Base-by-base conservation (phyloP, 1,139 yeast species). In the Pichia sp. region DNA sequence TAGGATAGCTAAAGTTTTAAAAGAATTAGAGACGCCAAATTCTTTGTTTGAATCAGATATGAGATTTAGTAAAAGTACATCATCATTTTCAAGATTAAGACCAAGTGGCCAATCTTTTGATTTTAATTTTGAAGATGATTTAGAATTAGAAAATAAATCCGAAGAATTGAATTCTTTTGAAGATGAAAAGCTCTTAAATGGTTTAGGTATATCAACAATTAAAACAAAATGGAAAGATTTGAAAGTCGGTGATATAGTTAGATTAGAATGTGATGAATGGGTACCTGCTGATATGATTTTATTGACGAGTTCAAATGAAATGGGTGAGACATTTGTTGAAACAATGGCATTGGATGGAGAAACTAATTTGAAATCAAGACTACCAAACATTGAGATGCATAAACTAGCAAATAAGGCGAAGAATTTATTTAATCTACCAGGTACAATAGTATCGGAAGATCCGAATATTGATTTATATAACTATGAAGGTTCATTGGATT, bases 301-400 rank as follows among this genome's bases (percentile, higher is more conserved):
- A 10, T 62, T 94, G 37, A 74, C 87, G 2, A 76, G 92, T 2
- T 76, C 78, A 41, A 80, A 79, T 11, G 77, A 76, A 32, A 76
- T 79, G 47, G 85, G 82, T 46, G 86, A 82, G 53, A 83, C 95
- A 1, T 87, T 79, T 55, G 80, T 90, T 25, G 99, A 92, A 63
- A 92, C 99, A 0, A 90, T 92, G 92, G 98, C 96, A 0, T 70
- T 92, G 39, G 98, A 92, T 64, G 99, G 99, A 41, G 98, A 92
- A 64, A 92, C 97, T 0, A 90, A 89, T 58, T 69, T 92, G 51
- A 92, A 92, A 62, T 73, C 86, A 6, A 80, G 78, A 55, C 67
- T 68, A 25, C 87, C 96, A 0, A 83, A 83, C 50, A 69, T 74
- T 1, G 86, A 82, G 48, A 52, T 87, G 6, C 71, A 80, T 16